Evolutionary conservation across 2,329 filamentous ascomycete genomes (phyloP).

Genomic region (Alternaria longipes): DNA sequence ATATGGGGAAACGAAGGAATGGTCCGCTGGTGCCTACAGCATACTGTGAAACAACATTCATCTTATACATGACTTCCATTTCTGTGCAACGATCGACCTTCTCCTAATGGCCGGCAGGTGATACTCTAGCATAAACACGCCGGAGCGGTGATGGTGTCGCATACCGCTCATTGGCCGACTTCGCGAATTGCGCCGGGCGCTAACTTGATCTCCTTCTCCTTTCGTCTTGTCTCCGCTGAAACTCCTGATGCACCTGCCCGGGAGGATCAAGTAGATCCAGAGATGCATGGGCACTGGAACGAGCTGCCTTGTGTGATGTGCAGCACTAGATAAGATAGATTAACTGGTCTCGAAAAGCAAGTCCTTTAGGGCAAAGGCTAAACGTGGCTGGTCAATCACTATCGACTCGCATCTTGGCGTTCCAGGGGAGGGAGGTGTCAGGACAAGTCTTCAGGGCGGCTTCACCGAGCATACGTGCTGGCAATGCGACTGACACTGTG

Average conservation of each 20-base stretch:
- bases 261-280: constrained; percentile 21
- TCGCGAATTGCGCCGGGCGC: constrained; percentile 23
- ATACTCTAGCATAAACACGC: constrained; percentile 9
- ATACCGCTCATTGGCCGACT: constrained; percentile 17
- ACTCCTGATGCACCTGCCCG: constrained; percentile 23
- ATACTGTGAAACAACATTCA: not conserved
- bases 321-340: constrained; percentile 24
- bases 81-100: constrained; percentile 15
- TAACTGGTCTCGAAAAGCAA: constrained; percentile 17
- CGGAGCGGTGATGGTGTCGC: constrained; percentile 4
- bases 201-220: constrained; percentile 27
- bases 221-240: constrained; percentile 22
- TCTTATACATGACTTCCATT: constrained; percentile 15
- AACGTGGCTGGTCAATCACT: constrained; percentile 3
- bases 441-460: not conserved
- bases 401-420: constrained; percentile 19
- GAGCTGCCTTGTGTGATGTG: constrained; percentile 9
- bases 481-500: not conserved
- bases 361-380: constrained; percentile 9
- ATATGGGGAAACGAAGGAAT: constrained; percentile 8
- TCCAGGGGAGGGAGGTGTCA: constrained; percentile 2
- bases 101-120: constrained; percentile 19
- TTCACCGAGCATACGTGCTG: not conserved
- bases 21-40: not conserved
- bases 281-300: constrained; percentile 1